Conservation (phyloP, 2,329 filamentous ascomycete species). For the Apiospora aurea region DNA sequence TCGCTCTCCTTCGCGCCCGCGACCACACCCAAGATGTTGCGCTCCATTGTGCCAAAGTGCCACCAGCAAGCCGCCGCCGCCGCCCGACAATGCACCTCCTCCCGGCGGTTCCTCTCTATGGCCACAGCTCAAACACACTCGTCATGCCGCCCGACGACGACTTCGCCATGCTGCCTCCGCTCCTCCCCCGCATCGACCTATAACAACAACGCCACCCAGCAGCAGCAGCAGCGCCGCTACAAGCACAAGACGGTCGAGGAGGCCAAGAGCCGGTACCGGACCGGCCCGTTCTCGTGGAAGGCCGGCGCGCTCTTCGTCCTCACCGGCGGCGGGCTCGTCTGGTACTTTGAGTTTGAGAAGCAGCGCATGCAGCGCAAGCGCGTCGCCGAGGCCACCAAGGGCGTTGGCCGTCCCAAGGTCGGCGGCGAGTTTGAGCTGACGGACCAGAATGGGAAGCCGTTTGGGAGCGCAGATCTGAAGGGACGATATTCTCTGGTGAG, state of each 20-base stretch:
- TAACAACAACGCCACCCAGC: constrained; percentile 31
- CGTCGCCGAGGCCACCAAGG: constrained; percentile 90
- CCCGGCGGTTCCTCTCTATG: constrained; percentile 32
- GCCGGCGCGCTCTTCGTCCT: constrained; percentile 84
- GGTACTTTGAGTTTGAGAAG: constrained; percentile 96
- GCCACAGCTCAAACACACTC: constrained; percentile 13
- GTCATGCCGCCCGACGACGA: constrained; percentile 6
- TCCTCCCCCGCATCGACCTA: neutral
- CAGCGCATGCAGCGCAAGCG: constrained; percentile 87
- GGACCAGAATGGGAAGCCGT: constrained; percentile 80
- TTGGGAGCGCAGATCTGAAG: constrained; percentile 82
- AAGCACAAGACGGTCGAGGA: constrained; percentile 64
- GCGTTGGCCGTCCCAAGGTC: constrained; percentile 90
- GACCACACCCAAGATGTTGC: constrained; percentile 8
- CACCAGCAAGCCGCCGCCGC: constrained; percentile 14
- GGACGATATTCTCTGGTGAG: constrained; percentile 83
- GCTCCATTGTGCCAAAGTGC: constrained; percentile 10
- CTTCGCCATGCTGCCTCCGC: constrained; percentile 24
- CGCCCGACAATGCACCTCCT: constrained; percentile 29
- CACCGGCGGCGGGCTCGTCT: constrained; percentile 77
- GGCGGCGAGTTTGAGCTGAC: constrained; percentile 84
- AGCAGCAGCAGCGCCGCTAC: constrained; percentile 47
- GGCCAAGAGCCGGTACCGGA: constrained; percentile 64
- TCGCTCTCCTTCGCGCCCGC: neutral
- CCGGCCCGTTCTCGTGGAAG: constrained; percentile 89